phyloP scores from a whole-genome alignment of 2,329 filamentous ascomycete genomes.

The Fusarium veterinarium region DNA sequence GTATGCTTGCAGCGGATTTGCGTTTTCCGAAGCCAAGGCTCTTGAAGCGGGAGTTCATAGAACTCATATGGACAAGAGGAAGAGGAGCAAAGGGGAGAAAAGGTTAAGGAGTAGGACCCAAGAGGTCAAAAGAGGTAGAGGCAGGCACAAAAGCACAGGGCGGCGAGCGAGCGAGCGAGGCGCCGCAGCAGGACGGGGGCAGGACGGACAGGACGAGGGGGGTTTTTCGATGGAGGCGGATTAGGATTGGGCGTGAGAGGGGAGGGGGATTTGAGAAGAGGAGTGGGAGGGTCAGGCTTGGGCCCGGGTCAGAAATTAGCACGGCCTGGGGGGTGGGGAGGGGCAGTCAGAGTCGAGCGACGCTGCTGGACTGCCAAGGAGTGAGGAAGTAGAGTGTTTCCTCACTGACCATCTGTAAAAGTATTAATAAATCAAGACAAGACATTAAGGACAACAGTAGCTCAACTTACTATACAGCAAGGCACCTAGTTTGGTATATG shows the following conservation, averaged over 20 bases:
- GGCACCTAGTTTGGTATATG: neutral
- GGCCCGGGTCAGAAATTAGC: conserved; percentile 45
- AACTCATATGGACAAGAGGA: conserved; percentile 70
- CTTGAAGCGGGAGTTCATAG: conserved; percentile 83
- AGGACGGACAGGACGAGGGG: conserved; percentile 38
- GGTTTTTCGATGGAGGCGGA: conserved; percentile 27
- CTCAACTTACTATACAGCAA: neutral
- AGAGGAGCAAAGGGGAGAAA: conserved; percentile 40
- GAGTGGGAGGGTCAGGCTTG: conserved; percentile 32
- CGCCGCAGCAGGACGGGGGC: conserved; percentile 38
- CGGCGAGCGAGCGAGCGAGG: conserved; percentile 37
- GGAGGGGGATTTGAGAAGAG: conserved; percentile 24
- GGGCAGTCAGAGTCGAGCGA: conserved; percentile 4
- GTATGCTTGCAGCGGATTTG: conserved; percentile 74
- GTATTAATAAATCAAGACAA: neutral
- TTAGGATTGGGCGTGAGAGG: conserved; percentile 36
- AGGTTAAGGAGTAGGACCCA: conserved; percentile 44
- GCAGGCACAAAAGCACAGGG: conserved; percentile 34
- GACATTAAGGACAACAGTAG: neutral
- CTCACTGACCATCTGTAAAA: neutral
- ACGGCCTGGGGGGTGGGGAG: conserved; percentile 24
- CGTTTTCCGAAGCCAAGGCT: conserved; percentile 85
- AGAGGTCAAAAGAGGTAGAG: conserved; percentile 40
- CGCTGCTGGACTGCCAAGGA: neutral
- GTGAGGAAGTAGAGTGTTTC: neutral